Evolutionary conservation across 257 asterid species (phyloP).

Genomic region (Leonotis leonurus): DNA sequence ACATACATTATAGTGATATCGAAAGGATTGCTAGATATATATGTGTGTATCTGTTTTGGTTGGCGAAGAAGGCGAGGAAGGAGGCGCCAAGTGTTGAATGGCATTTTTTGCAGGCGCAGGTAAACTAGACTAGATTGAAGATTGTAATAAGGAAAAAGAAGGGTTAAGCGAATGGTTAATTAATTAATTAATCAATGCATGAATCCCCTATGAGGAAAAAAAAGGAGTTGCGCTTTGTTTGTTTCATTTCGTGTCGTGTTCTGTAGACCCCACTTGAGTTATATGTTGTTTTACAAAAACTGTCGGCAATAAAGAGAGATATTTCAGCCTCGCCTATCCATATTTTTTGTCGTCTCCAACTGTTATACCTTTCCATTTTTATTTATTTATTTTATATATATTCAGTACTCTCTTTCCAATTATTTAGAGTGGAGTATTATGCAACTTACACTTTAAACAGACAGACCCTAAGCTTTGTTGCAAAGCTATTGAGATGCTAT

Average conservation of each 20-base stretch:
- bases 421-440: too few relatives aligned
- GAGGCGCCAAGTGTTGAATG: not conserved
- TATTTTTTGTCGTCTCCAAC: too few relatives aligned
- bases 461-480: not conserved
- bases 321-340: not conserved
- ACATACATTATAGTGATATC: constrained; percentile 10
- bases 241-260: too few relatives aligned
- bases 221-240: not conserved
- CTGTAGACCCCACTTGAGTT: too few relatives aligned
- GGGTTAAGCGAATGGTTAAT: not conserved
- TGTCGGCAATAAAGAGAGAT: not conserved
- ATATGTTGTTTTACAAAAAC: not conserved
- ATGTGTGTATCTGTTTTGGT: constrained; percentile 3
- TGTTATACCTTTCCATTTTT: not conserved
- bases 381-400: too few relatives aligned
- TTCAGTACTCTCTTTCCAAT: too few relatives aligned
- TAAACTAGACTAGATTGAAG: not conserved
- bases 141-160: not conserved
- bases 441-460: not conserved
- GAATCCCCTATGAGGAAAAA: not conserved
- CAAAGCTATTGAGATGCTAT: constrained; percentile 6
- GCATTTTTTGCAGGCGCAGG: constrained; percentile 13
- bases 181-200: not conserved
- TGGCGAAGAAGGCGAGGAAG: not conserved
- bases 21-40: not conserved